Evolutionary conservation across 441 rosid species (phyloP).

Genomic region (Syzygium malaccense): DNA sequence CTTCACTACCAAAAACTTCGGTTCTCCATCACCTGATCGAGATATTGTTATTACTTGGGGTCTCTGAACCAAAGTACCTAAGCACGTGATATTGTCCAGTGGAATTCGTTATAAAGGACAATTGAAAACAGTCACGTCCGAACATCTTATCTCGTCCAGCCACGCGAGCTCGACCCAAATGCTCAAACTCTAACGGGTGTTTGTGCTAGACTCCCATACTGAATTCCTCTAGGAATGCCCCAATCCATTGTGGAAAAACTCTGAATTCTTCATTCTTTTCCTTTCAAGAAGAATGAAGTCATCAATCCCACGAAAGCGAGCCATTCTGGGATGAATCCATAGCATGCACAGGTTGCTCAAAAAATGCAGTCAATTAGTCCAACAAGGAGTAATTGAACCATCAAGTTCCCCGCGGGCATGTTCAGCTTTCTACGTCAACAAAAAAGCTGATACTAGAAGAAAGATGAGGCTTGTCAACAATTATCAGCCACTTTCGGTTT

Average conservation of each 20-base stretch:
- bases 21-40: neutral
- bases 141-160: neutral
- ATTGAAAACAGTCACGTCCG: neutral
- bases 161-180: neutral
- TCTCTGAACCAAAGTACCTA: too few species aligned
- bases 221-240: neutral
- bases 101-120: neutral
- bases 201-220: neutral
- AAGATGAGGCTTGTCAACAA: neutral
- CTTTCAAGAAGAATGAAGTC: neutral
- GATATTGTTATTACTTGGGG: neutral
- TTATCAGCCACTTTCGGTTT: neutral
- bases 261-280: neutral
- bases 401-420: neutral
- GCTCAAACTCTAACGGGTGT: neutral
- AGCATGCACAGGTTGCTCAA: neutral
- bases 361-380: neutral
- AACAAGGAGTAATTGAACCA: neutral
- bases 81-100: neutral
- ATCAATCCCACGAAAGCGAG: neutral
- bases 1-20: neutral
- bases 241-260: neutral
- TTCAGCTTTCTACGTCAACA: neutral
- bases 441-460: neutral
- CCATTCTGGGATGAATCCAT: neutral